Conservation (phyloP, 164 flowering plant species). For the Vitis vinifera region DNA sequence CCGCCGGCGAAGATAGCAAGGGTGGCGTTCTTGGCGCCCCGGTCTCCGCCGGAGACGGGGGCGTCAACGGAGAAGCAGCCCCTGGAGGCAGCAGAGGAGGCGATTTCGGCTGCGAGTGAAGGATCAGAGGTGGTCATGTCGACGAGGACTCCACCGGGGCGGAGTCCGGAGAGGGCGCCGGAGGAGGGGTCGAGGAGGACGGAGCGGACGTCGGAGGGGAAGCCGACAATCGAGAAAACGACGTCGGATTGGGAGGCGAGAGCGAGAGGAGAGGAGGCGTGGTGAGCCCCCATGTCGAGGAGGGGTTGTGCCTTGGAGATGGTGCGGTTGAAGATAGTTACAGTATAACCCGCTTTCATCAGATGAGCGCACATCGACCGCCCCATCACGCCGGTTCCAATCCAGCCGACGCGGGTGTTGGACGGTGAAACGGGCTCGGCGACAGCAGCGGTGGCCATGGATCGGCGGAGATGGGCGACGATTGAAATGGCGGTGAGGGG, state of each 20-base stretch:
- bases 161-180: conserved; percentile 69
- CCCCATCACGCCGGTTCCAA: conserved; percentile 99
- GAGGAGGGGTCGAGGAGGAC: conserved; percentile 62
- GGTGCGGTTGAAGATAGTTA: conserved; percentile 96
- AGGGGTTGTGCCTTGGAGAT: conserved; percentile 81
- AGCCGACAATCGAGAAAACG: conserved; percentile 96
- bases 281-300: conserved; percentile 67
- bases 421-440: conserved; percentile 46
- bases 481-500: not conserved
- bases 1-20: conserved; percentile 95
- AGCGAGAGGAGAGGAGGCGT: conserved; percentile 59
- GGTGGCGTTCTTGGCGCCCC: conserved; percentile 68
- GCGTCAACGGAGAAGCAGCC: conserved; percentile 72
- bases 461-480: conserved; percentile 26
- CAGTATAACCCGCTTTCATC: conserved; percentile 75
- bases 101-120: conserved; percentile 69
- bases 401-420: conserved; percentile 86
- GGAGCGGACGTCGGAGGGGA: conserved; percentile 90
- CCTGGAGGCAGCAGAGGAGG: conserved; percentile 47
- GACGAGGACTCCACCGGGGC: conserved; percentile 61
- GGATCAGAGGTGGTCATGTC: conserved; percentile 99
- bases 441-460: conserved; percentile 50
- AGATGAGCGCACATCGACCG: conserved; percentile 84
- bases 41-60: conserved; percentile 96
- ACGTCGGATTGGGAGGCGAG: conserved; percentile 82